A percentile compares a stretch with the other conserved stretches of the same genome.
These are phyloP conservation scores for Podila verticillata DNA, from an alignment of 192 early-diverging fungal genomes.

Conservation along the genomic window DNA sequence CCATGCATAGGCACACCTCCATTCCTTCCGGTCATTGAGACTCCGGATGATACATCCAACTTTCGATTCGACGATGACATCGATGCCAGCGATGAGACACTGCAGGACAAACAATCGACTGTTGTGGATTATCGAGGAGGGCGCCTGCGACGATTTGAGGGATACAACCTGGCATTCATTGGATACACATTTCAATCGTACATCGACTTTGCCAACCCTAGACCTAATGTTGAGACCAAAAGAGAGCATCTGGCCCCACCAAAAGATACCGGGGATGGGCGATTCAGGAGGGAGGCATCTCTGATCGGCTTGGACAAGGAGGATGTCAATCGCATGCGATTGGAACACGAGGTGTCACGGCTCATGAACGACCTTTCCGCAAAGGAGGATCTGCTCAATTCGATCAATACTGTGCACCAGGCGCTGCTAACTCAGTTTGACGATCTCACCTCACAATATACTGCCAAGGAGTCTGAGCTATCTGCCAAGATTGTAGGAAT, in stretches of 20 bases:
- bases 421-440: conserved; percentile 31
- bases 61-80: conserved; percentile 86
- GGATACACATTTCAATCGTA: conserved; percentile 81
- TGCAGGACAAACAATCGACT: conserved; percentile 52
- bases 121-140: conserved; percentile 57
- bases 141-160: conserved; percentile 68
- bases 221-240: not conserved
- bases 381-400: conserved; percentile 31
- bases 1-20: conserved; percentile 67
- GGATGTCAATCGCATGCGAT: conserved; percentile 39
- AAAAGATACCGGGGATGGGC: conserved; percentile 8
- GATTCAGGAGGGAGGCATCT: conserved; percentile 32
- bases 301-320: conserved; percentile 41
- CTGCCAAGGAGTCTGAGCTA: conserved; percentile 32
- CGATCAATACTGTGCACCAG: conserved; percentile 36
- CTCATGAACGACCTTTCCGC: conserved; percentile 19
- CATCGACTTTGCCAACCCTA: conserved; percentile 26
- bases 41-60: conserved; percentile 89
- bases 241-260: not conserved
- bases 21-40: conserved; percentile 86
- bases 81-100: conserved; percentile 58
- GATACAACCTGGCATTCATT: conserved; percentile 86
- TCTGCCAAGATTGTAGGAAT: conserved; percentile 43
- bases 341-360: conserved; percentile 42
- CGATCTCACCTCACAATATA: conserved; percentile 24